A percentile compares a stretch with the other conserved stretches of the same genome.
phyloP scores from a whole-genome alignment of 1,284 basidiomycete genomes.

The Sanghuangporus weigelae region DNA sequence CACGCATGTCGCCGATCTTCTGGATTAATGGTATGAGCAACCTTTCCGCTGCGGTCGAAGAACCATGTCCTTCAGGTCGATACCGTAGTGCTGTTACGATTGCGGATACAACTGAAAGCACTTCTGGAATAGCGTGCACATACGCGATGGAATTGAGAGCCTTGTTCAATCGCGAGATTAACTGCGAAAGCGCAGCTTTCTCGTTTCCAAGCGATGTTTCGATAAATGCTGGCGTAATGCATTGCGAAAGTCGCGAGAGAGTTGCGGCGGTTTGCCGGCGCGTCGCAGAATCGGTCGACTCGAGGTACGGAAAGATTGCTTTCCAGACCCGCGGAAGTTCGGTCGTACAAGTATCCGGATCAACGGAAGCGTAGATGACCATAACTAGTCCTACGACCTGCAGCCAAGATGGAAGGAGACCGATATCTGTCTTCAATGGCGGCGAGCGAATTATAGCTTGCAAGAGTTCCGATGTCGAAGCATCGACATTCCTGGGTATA shows the following conservation, averaged over 20 bases:
- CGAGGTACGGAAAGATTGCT: constrained; percentile 69
- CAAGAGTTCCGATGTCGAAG: constrained; percentile 65
- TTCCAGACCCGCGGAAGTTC: constrained; percentile 73
- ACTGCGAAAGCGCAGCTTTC: constrained; percentile 52
- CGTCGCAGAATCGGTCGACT: constrained; percentile 49
- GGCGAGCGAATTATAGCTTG: constrained; percentile 70
- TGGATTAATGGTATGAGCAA: constrained; percentile 73
- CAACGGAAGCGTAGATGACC: constrained; percentile 49
- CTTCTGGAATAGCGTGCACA: constrained; percentile 65
- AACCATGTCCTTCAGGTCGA: constrained; percentile 31
- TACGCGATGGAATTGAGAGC: constrained; percentile 68
- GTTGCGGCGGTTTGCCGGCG: constrained; percentile 63
- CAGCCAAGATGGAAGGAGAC: constrained; percentile 69
- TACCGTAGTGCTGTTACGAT: constrained; percentile 44
- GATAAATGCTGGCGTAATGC: constrained; percentile 64
- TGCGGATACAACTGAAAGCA: constrained; percentile 59
- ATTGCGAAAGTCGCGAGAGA: constrained; percentile 59
- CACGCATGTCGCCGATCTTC: constrained; percentile 71
- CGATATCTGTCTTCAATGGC: constrained; percentile 59
- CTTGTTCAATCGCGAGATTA: constrained; percentile 58
- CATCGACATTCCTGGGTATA: constrained; percentile 38
- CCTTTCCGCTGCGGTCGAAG: constrained; percentile 62
- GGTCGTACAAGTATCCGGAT: constrained; percentile 42
- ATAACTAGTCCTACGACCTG: constrained; percentile 66
- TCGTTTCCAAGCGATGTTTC: constrained; percentile 46